These are phyloP conservation scores for Termitomyces sp. DNA, from an alignment of 768 basidiomycete species.

Conservation along the genomic window DNA sequence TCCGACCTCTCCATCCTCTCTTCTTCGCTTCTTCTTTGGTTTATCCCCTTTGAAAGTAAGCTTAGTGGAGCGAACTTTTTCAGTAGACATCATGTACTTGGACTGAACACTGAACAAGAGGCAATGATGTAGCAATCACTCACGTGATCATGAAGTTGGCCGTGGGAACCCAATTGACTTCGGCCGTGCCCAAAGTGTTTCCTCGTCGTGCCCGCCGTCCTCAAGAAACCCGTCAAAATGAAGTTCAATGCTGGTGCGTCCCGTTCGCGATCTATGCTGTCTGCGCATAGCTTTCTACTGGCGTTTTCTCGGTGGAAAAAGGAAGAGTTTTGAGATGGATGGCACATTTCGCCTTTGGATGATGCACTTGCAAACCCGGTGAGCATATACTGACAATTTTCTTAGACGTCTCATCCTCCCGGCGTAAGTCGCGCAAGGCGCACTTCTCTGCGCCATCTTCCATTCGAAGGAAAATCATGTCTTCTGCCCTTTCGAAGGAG, in stretches of 20 bases:
- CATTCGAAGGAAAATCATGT: constrained; percentile 96
- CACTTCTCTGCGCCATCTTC: constrained; percentile 97
- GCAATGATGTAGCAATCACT: too few species aligned
- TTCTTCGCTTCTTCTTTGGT: constrained; percentile 74
- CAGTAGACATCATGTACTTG: constrained; percentile 22
- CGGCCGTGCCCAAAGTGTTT: constrained; percentile 21
- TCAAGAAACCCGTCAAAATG: constrained; percentile 59
- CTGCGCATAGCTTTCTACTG: constrained; percentile 18
- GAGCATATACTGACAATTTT: constrained; percentile 24
- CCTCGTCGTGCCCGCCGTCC: constrained; percentile 50
- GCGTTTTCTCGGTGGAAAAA: constrained; percentile 19
- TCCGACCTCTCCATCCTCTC: constrained; percentile 47
- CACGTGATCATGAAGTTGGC: constrained; percentile 26
- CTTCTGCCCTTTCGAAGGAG: constrained; percentile 91
- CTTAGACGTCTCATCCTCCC: constrained; percentile 82
- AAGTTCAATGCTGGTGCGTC: constrained; percentile 81
- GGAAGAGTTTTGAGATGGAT: constrained; percentile 48
- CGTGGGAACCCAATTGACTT: constrained; percentile 30
- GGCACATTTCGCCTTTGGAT: constrained; percentile 34
- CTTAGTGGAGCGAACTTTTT: constrained; percentile 62
- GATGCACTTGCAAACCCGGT: constrained; percentile 32
- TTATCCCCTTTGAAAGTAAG: constrained; percentile 91
- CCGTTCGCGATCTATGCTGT: constrained; percentile 17
- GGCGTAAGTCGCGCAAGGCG: constrained; percentile 97
- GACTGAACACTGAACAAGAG: background rate